These are phyloP conservation scores for Termitomyces titanicus DNA, from an alignment of 768 basidiomycete species.

Conservation along the genomic window DNA sequence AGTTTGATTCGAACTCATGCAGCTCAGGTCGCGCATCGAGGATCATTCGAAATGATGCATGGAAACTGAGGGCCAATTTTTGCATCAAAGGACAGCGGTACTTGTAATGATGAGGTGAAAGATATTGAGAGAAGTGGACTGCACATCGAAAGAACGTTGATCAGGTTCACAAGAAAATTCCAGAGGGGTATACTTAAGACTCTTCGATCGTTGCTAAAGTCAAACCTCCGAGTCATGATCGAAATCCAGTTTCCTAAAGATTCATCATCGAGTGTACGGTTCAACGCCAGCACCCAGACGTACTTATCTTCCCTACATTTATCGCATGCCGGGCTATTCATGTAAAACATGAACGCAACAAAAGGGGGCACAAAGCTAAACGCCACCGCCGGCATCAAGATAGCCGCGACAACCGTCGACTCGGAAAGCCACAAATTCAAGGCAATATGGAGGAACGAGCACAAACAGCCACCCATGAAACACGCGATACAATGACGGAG, in stretches of 20 bases:
- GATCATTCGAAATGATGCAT: no score
- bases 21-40: no score
- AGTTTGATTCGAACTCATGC: no score
- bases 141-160: no score
- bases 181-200: no score
- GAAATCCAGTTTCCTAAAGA: not conserved
- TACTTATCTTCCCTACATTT: constrained; percentile 14
- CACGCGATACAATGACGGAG: constrained; percentile 16
- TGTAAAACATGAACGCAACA: constrained; percentile 15
- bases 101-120: no score
- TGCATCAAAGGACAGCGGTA: no score
- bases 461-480: constrained; percentile 15
- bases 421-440: constrained; percentile 13
- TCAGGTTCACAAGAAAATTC: no score
- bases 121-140: no score
- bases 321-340: constrained; percentile 13
- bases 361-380: constrained; percentile 14
- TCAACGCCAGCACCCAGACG: not conserved
- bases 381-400: constrained; percentile 13
- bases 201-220: no score
- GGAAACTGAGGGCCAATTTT: no score
- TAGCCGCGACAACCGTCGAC: constrained; percentile 12
- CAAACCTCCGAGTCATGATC: not conserved
- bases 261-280: no score
- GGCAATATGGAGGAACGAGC: constrained; percentile 12